Evolutionary conservation across 371 early-diverging fungal species (phyloP).

Genomic region (Mortierella sp.): DNA sequence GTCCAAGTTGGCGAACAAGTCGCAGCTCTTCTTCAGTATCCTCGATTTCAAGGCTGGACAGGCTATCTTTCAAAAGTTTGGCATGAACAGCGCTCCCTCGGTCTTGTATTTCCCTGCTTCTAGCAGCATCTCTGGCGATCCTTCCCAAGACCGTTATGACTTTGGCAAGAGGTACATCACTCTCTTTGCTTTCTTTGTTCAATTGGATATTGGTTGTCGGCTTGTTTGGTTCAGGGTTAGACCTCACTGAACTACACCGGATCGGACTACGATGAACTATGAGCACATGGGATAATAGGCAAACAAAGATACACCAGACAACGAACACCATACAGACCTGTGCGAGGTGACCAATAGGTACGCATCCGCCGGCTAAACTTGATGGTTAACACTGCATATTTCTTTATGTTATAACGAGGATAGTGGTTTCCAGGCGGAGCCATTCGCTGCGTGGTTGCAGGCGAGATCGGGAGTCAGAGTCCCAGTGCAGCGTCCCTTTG

Average conservation of each 20-base stretch:
- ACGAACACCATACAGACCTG: too few relatives aligned
- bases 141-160: constrained; percentile 37
- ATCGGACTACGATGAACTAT: background rate
- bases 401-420: background rate
- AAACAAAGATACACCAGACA: too few relatives aligned
- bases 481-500: constrained; percentile 62
- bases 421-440: constrained; percentile 80
- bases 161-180: constrained; percentile 40
- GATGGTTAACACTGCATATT: background rate
- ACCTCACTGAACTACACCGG: background rate
- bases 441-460: constrained; percentile 73
- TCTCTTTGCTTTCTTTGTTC: background rate
- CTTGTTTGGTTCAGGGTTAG: background rate
- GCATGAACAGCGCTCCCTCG: constrained; percentile 74
- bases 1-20: constrained; percentile 62
- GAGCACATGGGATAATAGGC: background rate
- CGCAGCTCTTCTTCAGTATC: constrained; percentile 75
- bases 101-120: constrained; percentile 82
- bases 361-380: background rate
- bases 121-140: constrained; percentile 43
- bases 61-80: constrained; percentile 81
- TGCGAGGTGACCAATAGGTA: too few relatives aligned
- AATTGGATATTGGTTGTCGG: background rate
- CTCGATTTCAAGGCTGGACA: constrained; percentile 83
- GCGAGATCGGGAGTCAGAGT: constrained; percentile 61